Percentiles rank a stretch among this genome's conserved stretches.
Conservation (phyloP, 1,284 basidiomycete species). For the Ceratobasidium sp. region DNA sequence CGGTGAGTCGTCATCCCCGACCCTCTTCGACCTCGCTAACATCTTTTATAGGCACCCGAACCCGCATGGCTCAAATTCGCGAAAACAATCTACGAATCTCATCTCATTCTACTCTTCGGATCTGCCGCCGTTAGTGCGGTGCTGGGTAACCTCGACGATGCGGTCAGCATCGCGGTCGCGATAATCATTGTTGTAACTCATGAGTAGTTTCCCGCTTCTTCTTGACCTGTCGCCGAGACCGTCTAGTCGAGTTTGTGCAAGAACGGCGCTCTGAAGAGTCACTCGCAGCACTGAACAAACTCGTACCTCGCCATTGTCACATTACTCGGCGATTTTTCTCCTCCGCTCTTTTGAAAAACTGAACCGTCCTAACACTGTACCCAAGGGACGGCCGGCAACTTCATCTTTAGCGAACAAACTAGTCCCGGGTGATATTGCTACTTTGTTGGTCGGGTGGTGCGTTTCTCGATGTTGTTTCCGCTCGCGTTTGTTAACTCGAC, state of each 20-base stretch:
- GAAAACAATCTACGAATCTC: conserved; percentile 94
- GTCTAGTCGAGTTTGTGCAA: conserved; percentile 92
- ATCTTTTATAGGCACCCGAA: conserved; percentile 72
- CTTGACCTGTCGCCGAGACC: neutral
- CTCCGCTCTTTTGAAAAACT: conserved; percentile 42
- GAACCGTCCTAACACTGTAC: neutral
- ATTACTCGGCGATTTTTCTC: conserved; percentile 75
- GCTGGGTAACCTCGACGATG: conserved; percentile 95
- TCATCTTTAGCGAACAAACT: conserved; percentile 92
- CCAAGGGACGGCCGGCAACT: conserved; percentile 78
- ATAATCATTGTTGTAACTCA: conserved; percentile 94
- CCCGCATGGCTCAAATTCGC: conserved; percentile 88
- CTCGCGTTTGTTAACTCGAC: conserved; percentile 38
- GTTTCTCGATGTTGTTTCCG: conserved; percentile 55
- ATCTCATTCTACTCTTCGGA: conserved; percentile 90
- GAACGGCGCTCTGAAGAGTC: conserved; percentile 96
- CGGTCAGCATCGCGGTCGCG: conserved; percentile 93
- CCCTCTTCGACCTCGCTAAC: neutral
- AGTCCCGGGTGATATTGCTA: conserved; percentile 94
- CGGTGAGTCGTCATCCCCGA: conserved; percentile 1
- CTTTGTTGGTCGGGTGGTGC: conserved; percentile 82
- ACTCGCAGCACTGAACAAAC: conserved; percentile 94
- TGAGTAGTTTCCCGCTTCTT: conserved; percentile 58
- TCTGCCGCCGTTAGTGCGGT: conserved; percentile 89
- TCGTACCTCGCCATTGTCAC: conserved; percentile 96